Evolutionary conservation across 2,329 filamentous ascomycete species (phyloP).

Genomic region (Periglandula ipomoeae): DNA sequence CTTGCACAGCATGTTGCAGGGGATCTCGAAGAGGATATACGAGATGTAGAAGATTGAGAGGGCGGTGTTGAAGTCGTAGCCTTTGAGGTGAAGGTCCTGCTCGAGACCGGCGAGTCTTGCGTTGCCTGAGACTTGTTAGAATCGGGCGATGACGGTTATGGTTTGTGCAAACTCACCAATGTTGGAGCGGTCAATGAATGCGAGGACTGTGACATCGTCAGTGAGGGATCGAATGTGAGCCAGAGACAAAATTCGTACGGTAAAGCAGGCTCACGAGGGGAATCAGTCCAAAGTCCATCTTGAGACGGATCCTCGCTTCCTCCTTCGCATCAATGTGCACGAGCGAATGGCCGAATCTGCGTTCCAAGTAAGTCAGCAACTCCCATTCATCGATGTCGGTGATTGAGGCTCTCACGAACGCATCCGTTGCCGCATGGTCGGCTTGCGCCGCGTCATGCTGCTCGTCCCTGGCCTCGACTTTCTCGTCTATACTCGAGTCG

Average conservation of each 20-base stretch:
- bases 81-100: conserved; percentile 40
- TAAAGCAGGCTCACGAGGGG: conserved; percentile 57
- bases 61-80: conserved; percentile 53
- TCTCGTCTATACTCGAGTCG: neutral
- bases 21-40: conserved; percentile 58
- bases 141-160: too few species aligned
- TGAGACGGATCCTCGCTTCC: conserved; percentile 46
- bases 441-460: neutral
- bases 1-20: conserved; percentile 53
- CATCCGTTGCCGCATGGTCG: neutral
- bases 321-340: conserved; percentile 41
- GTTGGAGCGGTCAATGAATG: conserved; percentile 57
- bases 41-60: conserved; percentile 55
- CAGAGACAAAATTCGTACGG: conserved; percentile 23
- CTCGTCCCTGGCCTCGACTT: neutral
- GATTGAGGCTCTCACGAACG: neutral
- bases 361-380: neutral
- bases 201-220: conserved; percentile 10
- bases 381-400: neutral
- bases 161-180: conserved; percentile 46
- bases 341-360: conserved; percentile 39
- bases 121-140: conserved; percentile 34
- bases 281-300: conserved; percentile 56
- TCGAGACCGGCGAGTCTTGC: conserved; percentile 48
- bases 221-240: neutral